Base-by-base conservation (phyloP, 352 stramenopile species). In the Globisporangium recalcitrans region DNA sequence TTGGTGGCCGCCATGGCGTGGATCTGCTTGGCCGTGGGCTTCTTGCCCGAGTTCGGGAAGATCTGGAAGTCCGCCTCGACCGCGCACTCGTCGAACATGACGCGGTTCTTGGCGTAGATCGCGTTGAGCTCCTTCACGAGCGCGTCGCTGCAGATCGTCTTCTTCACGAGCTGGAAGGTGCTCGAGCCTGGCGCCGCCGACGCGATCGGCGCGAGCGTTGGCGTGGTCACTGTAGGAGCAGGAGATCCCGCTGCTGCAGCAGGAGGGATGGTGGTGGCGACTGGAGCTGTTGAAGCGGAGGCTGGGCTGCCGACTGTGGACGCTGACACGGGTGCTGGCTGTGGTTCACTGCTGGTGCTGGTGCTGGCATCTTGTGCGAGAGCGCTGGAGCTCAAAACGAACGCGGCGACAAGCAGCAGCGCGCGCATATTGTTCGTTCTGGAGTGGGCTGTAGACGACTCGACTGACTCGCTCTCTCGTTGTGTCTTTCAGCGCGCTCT, bases 101-200 rank as follows among this genome's bases (percentile, higher is more conserved):
- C 73, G 8, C 69, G 73, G 72, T 80, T 85, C 64, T 83, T 80
- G 21, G 63, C 61, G 68, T 89, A 89, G 48, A 89, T 75, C 24
- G 62, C 67, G 63, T 77, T 74, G 27, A 82, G 61, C 16, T 70
- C 74, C 29, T 84, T 63, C 24, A 79, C 72, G 4, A 82, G 68
- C 0, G 60, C 42, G 21, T 80, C 29, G 32, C 64, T 73, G 61
- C 78, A 88, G 24, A 72, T 62, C n/a, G 60, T 48, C 52, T 74
- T 82, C 40, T 63, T 53, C 21, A 85, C 74, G 34, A 67, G 62
- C 29, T 73, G 66, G 52, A 88, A 88, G 2, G 71, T 80, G 11
- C 57, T 73, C 7, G 78, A 85, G 58, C 72, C 76, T 3, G 67
- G 62, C 31, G 64, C 49, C 6, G 78, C 74, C 7, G 75, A 71